Percentiles rank a stretch among this genome's conserved stretches.
Evolutionary conservation across 805 yeast species (phyloP).

Genomic region (Yarrowia alimentaria): DNA sequence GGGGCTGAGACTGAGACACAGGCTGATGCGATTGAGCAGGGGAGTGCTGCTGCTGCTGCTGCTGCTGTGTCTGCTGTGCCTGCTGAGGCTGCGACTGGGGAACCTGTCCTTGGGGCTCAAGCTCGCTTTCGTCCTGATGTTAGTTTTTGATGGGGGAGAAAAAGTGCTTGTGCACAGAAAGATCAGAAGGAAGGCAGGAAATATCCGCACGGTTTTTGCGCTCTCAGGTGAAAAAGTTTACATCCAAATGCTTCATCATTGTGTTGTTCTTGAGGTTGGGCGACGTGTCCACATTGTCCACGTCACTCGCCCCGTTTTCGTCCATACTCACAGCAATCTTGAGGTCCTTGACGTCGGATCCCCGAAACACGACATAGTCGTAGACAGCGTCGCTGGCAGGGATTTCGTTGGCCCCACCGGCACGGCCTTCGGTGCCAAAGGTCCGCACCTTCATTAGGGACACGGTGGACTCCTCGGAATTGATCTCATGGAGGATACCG

Average conservation of each 20-base stretch:
- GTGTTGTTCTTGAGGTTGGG: not conserved
- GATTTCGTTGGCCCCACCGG: constrained; percentile 65
- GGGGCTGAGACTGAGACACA: not conserved
- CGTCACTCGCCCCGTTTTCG: constrained; percentile 39
- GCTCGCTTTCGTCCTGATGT: constrained; percentile 21
- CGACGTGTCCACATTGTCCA: constrained; percentile 1
- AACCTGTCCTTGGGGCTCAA: constrained; percentile 5
- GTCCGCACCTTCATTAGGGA: constrained; percentile 76
- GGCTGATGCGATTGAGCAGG: too few relatives aligned
- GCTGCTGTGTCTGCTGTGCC: too few relatives aligned
- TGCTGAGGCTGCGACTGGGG: not conserved
- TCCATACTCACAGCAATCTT: constrained; percentile 69
- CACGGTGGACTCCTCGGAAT: constrained; percentile 87
- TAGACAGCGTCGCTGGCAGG: constrained; percentile 66
- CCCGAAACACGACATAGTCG: constrained; percentile 80
- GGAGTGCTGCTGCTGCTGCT: too few relatives aligned
- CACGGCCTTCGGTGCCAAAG: constrained; percentile 90
- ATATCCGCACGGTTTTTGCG: constrained; percentile 41
- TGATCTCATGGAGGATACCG: constrained; percentile 82
- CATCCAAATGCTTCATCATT: constrained; percentile 42
- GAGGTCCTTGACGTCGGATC: constrained; percentile 87
- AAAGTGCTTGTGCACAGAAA: not conserved
- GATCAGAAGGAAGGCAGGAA: constrained; percentile 49
- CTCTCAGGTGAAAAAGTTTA: constrained; percentile 34
- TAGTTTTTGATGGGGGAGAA: not conserved